A percentile compares a stretch with the other conserved stretches of the same genome.
Conservation (phyloP, 192 early-diverging fungal species). For the Geranomyces michiganensis region DNA sequence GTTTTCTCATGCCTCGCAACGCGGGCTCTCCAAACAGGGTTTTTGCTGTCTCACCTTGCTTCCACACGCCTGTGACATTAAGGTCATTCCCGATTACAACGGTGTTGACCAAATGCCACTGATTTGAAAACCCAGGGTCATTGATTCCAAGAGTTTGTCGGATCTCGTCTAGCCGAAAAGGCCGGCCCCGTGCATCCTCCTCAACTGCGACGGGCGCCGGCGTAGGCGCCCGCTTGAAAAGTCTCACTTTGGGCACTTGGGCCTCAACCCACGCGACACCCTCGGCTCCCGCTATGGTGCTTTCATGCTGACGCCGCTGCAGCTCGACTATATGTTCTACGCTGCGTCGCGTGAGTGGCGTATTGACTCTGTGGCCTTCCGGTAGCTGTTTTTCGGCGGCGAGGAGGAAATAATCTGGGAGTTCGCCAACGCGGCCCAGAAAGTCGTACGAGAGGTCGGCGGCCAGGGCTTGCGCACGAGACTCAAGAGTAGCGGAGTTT, state of each 20-base stretch:
- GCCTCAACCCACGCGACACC: conserved; percentile 42
- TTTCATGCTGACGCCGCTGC: conserved; percentile 4
- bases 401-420: conserved; percentile 66
- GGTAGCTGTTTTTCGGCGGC: conserved; percentile 47
- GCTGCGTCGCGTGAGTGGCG: background rate
- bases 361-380: background rate
- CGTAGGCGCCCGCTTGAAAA: conserved; percentile 42
- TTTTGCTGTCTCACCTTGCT: conserved; percentile 57
- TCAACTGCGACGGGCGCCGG: conserved; percentile 23
- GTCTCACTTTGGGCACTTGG: conserved; percentile 44
- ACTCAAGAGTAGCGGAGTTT: background rate
- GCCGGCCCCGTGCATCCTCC: conserved; percentile 4
- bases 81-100: conserved; percentile 74
- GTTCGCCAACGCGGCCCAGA: conserved; percentile 68
- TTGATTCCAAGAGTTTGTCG: conserved; percentile 53
- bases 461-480: conserved; percentile 27
- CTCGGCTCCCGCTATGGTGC: conserved; percentile 9
- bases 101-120: conserved; percentile 79
- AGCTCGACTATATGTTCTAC: background rate
- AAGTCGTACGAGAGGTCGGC: conserved; percentile 29
- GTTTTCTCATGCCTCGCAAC: too few relatives aligned
- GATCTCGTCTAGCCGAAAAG: conserved; percentile 34
- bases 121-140: conserved; percentile 76
- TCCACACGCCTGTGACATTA: conserved; percentile 93
- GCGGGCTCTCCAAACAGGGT: too few relatives aligned